Evolutionary conservation across 2,329 filamentous ascomycete genomes (phyloP), one percentile per base, ranked within the genome.

Genomic region (Phialophora chinensis): DNA sequence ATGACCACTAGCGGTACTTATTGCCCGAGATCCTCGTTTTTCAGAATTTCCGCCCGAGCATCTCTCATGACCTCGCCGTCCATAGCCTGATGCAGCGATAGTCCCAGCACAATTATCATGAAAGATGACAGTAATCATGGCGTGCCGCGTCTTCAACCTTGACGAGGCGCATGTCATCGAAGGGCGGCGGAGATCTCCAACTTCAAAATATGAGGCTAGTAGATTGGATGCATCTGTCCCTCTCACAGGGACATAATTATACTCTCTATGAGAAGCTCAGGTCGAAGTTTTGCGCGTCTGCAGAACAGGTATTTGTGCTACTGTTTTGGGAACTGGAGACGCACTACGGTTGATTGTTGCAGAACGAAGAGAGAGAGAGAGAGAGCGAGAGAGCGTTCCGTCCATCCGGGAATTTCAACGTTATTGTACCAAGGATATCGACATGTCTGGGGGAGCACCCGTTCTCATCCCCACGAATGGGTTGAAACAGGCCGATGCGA

Each of bases 401-500:
- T 12, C 33, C 38, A 3, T 17, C 38, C 33, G 33, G 11, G 14
- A 42, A 12, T 17, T 42, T 17, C 38, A 42, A 42, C 38, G 5
- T 42, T 17, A 42, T 1, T 20, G 31, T 27, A 31, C 12, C 33
- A 0, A 11, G 31, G 0, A n/a, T 20, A 8, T 31, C 29, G 58
- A 14, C 6, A 67, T 67, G 65, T 33, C 65, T 25, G 61, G 47
- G 1, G 60, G 57, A 31, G 65, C 56, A 1, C 57, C 65, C 4
- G 50, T 65, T n/a, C 59, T 58, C 3, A 20, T 68, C 31, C 58
- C 66, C 35, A 59, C 59, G 8, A 58, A 62, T 44, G 59, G 54
- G 44, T 59, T 55, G 8, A 59, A 65, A 35, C 50, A 47, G 31
- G n/a, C 54, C 17, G 62, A 65, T 3, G 11, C 54, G 29, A 33